Evolutionary conservation across 169 alveolate genomes (phyloP).

Genomic region (Eimeria necatrix): DNA sequence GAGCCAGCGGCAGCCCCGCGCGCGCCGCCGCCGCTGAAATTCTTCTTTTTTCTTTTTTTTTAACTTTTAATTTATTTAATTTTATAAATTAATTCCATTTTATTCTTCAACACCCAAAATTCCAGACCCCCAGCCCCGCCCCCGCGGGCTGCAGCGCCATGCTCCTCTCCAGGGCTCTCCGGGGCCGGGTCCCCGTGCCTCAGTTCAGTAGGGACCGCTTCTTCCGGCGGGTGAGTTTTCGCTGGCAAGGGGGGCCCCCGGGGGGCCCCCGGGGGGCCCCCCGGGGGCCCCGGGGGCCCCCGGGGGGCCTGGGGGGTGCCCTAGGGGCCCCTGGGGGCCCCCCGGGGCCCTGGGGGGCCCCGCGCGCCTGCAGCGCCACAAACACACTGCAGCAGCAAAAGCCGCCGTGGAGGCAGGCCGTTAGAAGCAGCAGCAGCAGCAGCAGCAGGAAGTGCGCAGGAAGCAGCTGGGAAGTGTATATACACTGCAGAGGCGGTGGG

Average conservation of each 20-base stretch:
- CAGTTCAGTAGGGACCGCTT: constrained; percentile 63
- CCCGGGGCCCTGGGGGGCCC: too few species aligned
- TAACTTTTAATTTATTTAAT: background rate
- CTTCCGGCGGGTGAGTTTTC: constrained; percentile 61
- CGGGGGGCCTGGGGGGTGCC: too few species aligned
- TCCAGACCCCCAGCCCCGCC: background rate
- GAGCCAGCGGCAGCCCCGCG: too few species aligned
- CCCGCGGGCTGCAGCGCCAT: too few species aligned
- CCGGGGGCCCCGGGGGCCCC: too few species aligned
- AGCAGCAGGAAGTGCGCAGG: too few species aligned
- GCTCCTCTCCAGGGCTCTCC: constrained; percentile 68
- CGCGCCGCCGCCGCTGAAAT: background rate
- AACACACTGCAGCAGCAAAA: background rate
- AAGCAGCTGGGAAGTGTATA: too few species aligned
- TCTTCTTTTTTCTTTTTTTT: background rate
- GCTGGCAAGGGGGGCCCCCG: background rate
- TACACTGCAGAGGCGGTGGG: too few species aligned
- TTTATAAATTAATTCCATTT: background rate
- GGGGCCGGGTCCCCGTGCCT: constrained; percentile 50
- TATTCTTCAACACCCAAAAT: background rate
- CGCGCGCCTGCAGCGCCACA: too few species aligned
- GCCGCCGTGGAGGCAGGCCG: background rate
- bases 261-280: background rate
- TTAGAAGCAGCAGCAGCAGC: too few species aligned
- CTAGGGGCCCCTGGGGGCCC: too few species aligned